Percentiles rank a stretch among this genome's conserved stretches.
phyloP scores from a whole-genome alignment of 2,329 filamentous ascomycete genomes.

The Colletotrichum sp. region DNA sequence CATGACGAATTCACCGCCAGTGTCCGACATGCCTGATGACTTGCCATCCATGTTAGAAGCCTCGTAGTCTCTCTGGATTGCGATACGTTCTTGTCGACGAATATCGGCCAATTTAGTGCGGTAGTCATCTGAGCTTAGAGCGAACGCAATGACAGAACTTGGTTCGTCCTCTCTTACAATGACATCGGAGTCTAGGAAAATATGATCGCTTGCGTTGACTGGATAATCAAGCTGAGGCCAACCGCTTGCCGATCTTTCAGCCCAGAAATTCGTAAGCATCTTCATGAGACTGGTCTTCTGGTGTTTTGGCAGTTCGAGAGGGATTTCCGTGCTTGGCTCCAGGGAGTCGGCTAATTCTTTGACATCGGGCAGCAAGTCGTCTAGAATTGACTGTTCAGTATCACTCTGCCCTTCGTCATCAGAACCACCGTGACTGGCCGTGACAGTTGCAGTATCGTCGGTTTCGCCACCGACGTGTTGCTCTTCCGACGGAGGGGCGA shows the following conservation, averaged over 20 bases:
- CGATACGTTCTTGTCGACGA: slow-evolving; percentile 27
- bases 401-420: slow-evolving; percentile 77
- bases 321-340: slow-evolving; percentile 64
- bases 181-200: slow-evolving; percentile 96
- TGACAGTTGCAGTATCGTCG: slow-evolving; percentile 41
- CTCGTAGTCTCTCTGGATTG: slow-evolving; percentile 22
- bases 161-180: slow-evolving; percentile 98
- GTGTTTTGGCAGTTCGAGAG: slow-evolving; percentile 84
- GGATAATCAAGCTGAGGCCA: slow-evolving; percentile 95
- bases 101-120: slow-evolving; percentile 77
- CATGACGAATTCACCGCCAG: slow-evolving; percentile 38
- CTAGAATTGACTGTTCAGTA: slow-evolving; percentile 70
- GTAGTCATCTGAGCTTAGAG: slow-evolving; percentile 88
- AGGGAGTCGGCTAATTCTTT: slow-evolving; percentile 68
- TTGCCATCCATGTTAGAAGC: slow-evolving; percentile 30
- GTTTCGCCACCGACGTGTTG: slow-evolving; percentile 30
- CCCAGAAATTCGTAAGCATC: slow-evolving; percentile 97
- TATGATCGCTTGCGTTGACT: slow-evolving; percentile 84
- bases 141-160: slow-evolving; percentile 93
- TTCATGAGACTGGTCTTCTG: slow-evolving; percentile 94
- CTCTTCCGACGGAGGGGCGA: slow-evolving; percentile 4
- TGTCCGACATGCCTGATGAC: slow-evolving; percentile 38
- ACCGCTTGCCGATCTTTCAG: slow-evolving; percentile 92
- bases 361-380: slow-evolving; percentile 70
- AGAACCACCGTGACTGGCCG: slow-evolving; percentile 64